Evolutionary conservation across 805 yeast species (phyloP), one percentile per base, ranked within the genome.

Genomic region (Candida mattraensis): DNA sequence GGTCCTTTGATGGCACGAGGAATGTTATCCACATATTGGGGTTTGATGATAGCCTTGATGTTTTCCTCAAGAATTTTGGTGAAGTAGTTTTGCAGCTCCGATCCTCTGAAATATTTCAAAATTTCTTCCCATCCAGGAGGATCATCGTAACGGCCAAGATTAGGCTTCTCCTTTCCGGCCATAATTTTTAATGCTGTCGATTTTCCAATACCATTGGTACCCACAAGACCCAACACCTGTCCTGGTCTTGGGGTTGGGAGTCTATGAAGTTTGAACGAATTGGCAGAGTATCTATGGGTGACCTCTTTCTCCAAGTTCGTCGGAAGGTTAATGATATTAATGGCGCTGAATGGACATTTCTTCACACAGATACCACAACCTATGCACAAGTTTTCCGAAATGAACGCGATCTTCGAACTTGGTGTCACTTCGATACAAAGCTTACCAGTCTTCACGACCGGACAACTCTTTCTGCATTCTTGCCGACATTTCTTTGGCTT

Each of bases 341-440:
- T 89, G 46, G 99, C 99, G 56, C 91, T 96, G 59, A 93, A 93
- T 19, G 99, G 99, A 68, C 99, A 93, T 63, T 88, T 93, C 66
- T 93, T 93, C 35, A 89, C 96, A 76, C 99, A 93, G 53, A 93
- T 93, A 88, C 99, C 99, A 74, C 99, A 93, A 62, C 99, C 99
- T 54, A 93, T 91, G 75, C 99, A 93, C 59, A 93, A 70, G 24
- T 70, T 86, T 62, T 93, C 99, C 12, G 96, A 86, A 40, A 93
- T 87, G 63, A 89, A 93, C 11, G 98, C 96, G 57, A 93, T 87
- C 60, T 93, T 93, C 43, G 85, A 78, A 14, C 81, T 75, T 45
- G 98, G 96, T 0, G 86, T 67, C 30, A 93, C 99, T 66, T 93
- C 99, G 56, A 93, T 93, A 81, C 99, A 93, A 44, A 89, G 76